Evolutionary conservation across 164 flowering plant genomes (phyloP).

Genomic region (Berberis thunbergii): DNA sequence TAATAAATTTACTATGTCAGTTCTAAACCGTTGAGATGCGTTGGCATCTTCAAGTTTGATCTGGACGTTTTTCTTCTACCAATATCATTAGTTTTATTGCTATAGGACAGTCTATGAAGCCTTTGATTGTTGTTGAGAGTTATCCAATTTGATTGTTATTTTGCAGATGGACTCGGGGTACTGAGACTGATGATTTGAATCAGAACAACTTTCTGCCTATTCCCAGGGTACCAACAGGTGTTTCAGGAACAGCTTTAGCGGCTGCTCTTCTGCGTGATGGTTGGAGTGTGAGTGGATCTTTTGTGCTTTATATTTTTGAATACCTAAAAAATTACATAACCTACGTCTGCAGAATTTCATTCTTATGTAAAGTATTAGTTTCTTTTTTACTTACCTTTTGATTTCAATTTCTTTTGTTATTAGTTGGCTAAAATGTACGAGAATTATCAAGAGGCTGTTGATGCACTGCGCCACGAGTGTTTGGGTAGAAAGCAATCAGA

Average conservation of each 20-base stretch:
- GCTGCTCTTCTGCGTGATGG: slow-evolving; percentile 97
- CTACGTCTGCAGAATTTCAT: too few species aligned
- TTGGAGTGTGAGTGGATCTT: slow-evolving; percentile 77
- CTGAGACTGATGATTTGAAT: slow-evolving; percentile 20
- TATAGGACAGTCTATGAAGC: not conserved
- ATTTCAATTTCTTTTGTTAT: not conserved
- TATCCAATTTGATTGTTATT: not conserved
- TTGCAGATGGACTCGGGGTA: slow-evolving; percentile 29
- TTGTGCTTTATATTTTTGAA: not conserved
- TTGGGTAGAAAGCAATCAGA: slow-evolving; percentile 77
- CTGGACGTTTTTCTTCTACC: not conserved
- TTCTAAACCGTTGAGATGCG: too few species aligned
- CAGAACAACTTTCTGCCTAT: slow-evolving; percentile 38
- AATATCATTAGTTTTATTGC: not conserved
- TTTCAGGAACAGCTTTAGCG: slow-evolving; percentile 95
- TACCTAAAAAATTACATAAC: too few species aligned
- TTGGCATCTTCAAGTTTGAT: too few species aligned
- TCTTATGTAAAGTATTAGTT: too few species aligned
- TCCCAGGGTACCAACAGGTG: slow-evolving; percentile 62
- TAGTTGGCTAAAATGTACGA: slow-evolving; percentile 89
- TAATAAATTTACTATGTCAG: too few species aligned
- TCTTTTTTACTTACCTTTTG: not conserved
- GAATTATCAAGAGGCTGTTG: slow-evolving; percentile 93
- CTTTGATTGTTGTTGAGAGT: not conserved
- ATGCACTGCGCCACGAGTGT: slow-evolving; percentile 86